A percentile compares a stretch with the other conserved stretches of the same genome.
phyloP scores from a whole-genome alignment of 1,284 basidiomycete species.

The Sphaerobolus stellatus region DNA sequence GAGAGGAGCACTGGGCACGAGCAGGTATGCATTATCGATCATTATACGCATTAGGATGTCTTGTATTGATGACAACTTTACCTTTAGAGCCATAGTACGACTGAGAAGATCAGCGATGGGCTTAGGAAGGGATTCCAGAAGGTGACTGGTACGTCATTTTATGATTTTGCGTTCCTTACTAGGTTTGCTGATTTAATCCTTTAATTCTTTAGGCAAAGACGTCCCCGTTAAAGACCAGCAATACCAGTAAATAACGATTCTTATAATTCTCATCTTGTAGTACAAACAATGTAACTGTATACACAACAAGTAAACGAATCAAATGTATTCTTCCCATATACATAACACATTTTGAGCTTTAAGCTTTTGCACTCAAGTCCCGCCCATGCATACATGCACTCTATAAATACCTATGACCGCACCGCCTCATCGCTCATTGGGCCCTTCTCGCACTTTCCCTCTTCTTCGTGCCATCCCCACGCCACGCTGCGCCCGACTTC shows the following conservation, averaged over 20 bases:
- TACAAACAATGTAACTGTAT: no score
- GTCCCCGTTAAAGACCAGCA: conserved; percentile 14
- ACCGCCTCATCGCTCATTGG: no score
- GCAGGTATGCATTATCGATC: conserved; percentile 8
- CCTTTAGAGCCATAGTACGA: conserved; percentile 15
- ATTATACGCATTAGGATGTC: background rate
- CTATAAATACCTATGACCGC: no score
- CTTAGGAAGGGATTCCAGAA: conserved; percentile 15
- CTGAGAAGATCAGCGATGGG: conserved; percentile 17
- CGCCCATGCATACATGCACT: no score
- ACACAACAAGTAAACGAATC: no score
- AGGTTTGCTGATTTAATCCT: background rate
- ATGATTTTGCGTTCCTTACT: background rate
- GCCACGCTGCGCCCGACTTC: no score
- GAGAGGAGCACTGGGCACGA: conserved; percentile 19
- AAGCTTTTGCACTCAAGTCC: no score
- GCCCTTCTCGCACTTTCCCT: no score
- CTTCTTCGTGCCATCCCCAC: no score
- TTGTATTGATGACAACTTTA: background rate
- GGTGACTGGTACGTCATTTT: conserved; percentile 12
- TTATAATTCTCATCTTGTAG: no score
- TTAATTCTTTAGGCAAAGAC: conserved; percentile 12
- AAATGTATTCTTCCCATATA: no score
- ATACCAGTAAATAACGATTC: conserved; percentile 2
- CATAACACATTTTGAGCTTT: no score